phyloP scores from a whole-genome alignment of 371 early-diverging fungal species.

The Rhizopus stolonifer region DNA sequence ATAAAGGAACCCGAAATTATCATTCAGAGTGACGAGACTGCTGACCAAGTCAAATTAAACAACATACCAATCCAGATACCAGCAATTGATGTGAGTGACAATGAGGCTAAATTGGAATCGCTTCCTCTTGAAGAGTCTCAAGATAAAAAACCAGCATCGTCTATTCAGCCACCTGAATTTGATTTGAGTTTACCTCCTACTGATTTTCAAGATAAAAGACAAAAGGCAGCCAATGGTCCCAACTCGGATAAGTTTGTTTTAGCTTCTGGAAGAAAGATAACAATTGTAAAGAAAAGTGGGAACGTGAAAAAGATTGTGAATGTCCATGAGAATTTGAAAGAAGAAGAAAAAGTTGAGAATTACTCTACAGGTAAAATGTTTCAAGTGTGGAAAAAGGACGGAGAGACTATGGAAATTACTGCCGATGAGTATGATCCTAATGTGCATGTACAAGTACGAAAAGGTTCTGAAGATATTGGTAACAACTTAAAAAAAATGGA shows the following conservation, averaged over 20 bases:
- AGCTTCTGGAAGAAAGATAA: constrained; percentile 2
- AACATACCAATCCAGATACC: too few relatives aligned
- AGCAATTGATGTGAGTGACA: too few relatives aligned
- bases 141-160: too few relatives aligned
- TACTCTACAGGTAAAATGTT: constrained; percentile 21
- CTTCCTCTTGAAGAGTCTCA: too few relatives aligned
- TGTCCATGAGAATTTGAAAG: constrained; percentile 22
- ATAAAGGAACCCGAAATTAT: neutral
- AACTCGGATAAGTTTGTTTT: neutral
- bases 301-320: constrained; percentile 25
- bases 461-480: neutral
- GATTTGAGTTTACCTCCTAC: neutral
- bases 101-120: too few relatives aligned
- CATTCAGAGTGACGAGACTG: too few relatives aligned
- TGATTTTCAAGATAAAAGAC: neutral
- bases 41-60: too few relatives aligned
- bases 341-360: constrained; percentile 23
- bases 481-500: too few relatives aligned
- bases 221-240: neutral
- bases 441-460: neutral
- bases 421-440: neutral
- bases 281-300: neutral
- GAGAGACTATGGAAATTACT: neutral
- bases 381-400: constrained; percentile 20
- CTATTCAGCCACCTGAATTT: neutral